Base-by-base conservation (phyloP, 106 monocot genomes). In the Dendrobium huoshanense region DNA sequence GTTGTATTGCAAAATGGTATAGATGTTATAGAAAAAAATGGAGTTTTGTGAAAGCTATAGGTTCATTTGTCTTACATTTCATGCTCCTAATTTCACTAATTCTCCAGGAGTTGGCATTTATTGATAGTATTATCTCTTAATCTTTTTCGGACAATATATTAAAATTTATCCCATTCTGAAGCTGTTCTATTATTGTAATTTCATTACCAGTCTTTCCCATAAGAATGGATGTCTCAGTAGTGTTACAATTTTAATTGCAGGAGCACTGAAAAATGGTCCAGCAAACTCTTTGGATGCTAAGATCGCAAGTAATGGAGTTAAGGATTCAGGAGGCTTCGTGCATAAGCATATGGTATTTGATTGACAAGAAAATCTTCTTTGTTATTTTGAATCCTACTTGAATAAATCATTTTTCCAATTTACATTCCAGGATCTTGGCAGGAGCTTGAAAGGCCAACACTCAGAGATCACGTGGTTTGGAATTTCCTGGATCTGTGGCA, bases 391-490 rank as follows among this genome's bases (percentile, higher is more conserved):
- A 81, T 49, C 80, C 8, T 79, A 9, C 13, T 41, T 74, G 2
- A 55, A 68, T 25, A 77, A 55, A 37, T 70, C 3, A 79, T 65
- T 19, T 22, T 41, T 54, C 55, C 33, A 19, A 48, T 67, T 72
- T 83, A 10, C 48, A 54, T 87, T 31, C 81, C 79, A 96, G 96
- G 87, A 85, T 79, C 54, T 79, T 70, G 72, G 27, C 9, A 65
- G 76, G 31, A 85, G 41, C 19, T 68, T 89, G 33, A 88, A 81
- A 83, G 77, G 70, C 47, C 80, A 81, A 58, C 79, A 55, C 43
- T 84, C 85, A 9, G 94, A 94, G 77, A 96, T 96, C 70, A 68
- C 59, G 11, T 96, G 96, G 96, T 86, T 86, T 79, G 94, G 94
- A 59, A 73, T 68, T 78, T 86, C 83, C 41, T 94, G 92, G 94